These are phyloP conservation scores for Penicillium alfredii DNA, from an alignment of 495 filamentous ascomycete genomes.

Conservation along the genomic window DNA sequence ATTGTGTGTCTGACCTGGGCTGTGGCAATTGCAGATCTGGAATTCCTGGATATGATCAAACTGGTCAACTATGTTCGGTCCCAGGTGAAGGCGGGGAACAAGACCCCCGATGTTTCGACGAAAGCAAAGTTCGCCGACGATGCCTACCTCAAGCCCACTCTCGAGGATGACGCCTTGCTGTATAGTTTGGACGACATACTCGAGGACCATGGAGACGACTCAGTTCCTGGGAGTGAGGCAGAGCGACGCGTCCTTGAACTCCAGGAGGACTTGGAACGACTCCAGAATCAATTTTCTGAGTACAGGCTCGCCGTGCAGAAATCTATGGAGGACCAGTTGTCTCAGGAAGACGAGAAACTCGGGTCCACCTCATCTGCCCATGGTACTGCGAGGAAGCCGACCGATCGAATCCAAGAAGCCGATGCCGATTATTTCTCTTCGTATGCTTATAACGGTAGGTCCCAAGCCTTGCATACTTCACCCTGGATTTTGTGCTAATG, in stretches of 20 bases:
- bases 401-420: constrained; percentile 28
- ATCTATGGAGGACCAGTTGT: constrained; percentile 66
- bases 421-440: constrained; percentile 73
- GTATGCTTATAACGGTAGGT: constrained; percentile 69
- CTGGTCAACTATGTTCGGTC: constrained; percentile 76
- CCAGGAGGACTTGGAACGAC: constrained; percentile 58
- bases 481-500: constrained; percentile 11
- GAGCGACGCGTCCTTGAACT: constrained; percentile 59
- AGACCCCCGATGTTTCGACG: constrained; percentile 49
- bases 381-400: constrained; percentile 12
- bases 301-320: constrained; percentile 64
- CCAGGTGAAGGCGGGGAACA: constrained; percentile 46
- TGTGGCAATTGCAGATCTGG: constrained; percentile 52
- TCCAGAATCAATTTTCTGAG: constrained; percentile 62
- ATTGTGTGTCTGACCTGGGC: constrained; percentile 7
- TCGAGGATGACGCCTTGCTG: constrained; percentile 87
- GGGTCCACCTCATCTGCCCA: constrained; percentile 13
- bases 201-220: constrained; percentile 26
- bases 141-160: constrained; percentile 67
- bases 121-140: constrained; percentile 63
- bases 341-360: constrained; percentile 40
- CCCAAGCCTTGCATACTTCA: neutral
- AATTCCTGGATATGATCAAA: constrained; percentile 78
- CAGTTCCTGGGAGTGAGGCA: constrained; percentile 26
- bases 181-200: constrained; percentile 75